Conservation (phyloP, 192 early-diverging fungal genomes). For the Gryganskiella cystojenkinii region DNA sequence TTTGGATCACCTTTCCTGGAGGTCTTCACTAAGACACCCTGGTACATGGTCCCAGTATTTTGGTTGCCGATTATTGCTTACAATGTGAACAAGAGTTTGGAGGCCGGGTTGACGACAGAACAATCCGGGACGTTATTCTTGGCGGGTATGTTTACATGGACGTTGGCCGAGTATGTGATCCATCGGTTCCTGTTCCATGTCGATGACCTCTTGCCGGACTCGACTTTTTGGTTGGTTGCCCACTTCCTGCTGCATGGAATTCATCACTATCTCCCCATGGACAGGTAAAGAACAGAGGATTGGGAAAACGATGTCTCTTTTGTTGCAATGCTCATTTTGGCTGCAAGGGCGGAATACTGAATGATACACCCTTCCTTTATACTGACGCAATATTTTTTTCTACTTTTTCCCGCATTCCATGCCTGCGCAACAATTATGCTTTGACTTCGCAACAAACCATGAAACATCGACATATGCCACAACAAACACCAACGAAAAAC, state of each 20-base stretch:
- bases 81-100: conserved; percentile 53
- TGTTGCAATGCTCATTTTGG: background rate
- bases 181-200: conserved; percentile 97
- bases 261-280: conserved; percentile 97
- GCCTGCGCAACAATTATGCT: too few species aligned
- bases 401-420: background rate
- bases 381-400: too few species aligned
- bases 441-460: background rate
- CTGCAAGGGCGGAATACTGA: too few species aligned
- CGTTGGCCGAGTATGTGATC: conserved; percentile 88
- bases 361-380: too few species aligned
- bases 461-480: background rate
- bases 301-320: background rate
- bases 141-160: conserved; percentile 83
- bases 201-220: conserved; percentile 88
- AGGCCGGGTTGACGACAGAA: conserved; percentile 46
- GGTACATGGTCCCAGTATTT: conserved; percentile 89
- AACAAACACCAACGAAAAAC: background rate
- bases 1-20: conserved; percentile 87
- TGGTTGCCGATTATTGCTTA: conserved; percentile 83
- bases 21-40: conserved; percentile 88
- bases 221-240: conserved; percentile 75
- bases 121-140: conserved; percentile 60
- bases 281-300: conserved; percentile 73
- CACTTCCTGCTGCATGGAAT: conserved; percentile 96